phyloP scores from a whole-genome alignment of 768 basidiomycete species.

The Butyriboletus loyo region DNA sequence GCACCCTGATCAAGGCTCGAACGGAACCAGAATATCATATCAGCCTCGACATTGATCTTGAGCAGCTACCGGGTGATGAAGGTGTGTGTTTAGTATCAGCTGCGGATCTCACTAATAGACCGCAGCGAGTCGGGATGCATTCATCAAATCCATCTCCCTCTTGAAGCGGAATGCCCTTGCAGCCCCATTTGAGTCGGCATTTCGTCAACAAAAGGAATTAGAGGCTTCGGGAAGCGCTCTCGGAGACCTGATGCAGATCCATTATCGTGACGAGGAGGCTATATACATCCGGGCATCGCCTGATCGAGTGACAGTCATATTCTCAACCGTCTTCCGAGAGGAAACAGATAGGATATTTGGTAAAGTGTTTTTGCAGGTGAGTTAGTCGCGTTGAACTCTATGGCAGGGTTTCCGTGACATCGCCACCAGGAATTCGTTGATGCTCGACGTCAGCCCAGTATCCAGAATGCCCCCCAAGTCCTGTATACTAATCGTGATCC shows the following conservation, averaged over 20 bases:
- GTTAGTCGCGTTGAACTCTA: slow-evolving; percentile 4
- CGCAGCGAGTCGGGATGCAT: slow-evolving; percentile 72
- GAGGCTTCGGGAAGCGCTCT: slow-evolving; percentile 64
- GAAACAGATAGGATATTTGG: slow-evolving; percentile 97
- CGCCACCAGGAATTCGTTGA: slow-evolving; percentile 90
- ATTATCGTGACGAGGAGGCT: slow-evolving; percentile 96
- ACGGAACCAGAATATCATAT: slow-evolving; percentile 89
- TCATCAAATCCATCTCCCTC: slow-evolving; percentile 78
- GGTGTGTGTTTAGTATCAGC: slow-evolving; percentile 47
- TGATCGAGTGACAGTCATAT: slow-evolving; percentile 97
- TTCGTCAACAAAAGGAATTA: slow-evolving; percentile 78
- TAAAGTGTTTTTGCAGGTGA: slow-evolving; percentile 95
- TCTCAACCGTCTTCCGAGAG: slow-evolving; percentile 94
- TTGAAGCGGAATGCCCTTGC: slow-evolving; percentile 92
- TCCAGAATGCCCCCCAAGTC: slow-evolving; percentile 97
- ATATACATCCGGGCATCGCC: slow-evolving; percentile 91
- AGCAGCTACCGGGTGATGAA: slow-evolving; percentile 74
- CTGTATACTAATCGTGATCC: slow-evolving; percentile 93
- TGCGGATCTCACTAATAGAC: slow-evolving; percentile 6
- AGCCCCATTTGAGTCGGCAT: slow-evolving; percentile 90
- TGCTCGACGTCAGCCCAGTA: slow-evolving; percentile 87
- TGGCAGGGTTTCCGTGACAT: slow-evolving; percentile 3
- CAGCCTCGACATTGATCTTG: slow-evolving; percentile 82
- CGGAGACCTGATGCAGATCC: slow-evolving; percentile 87
- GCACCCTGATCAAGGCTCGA: slow-evolving; percentile 57